phyloP scores from a whole-genome alignment of 1,284 basidiomycete genomes.

The Rhizoctonia solani region DNA sequence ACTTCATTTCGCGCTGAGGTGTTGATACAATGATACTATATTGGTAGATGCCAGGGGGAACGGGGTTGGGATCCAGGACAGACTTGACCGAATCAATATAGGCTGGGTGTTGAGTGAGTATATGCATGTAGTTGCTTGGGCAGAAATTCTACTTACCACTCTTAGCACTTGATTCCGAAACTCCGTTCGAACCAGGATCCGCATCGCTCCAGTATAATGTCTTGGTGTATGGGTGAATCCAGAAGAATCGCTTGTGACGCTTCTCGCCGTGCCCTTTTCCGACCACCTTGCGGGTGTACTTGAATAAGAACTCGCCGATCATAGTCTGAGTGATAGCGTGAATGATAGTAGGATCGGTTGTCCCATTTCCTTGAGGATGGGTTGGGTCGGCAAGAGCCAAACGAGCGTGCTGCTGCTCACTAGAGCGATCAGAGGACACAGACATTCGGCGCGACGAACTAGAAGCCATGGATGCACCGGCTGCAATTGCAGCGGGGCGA shows the following conservation, averaged over 20 bases:
- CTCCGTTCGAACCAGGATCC: constrained; percentile 86
- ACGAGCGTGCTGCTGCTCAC: constrained; percentile 51
- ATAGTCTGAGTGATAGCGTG: constrained; percentile 99
- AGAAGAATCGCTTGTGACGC: constrained; percentile 96
- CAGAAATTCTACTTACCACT: constrained; percentile 69
- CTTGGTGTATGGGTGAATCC: constrained; percentile 99
- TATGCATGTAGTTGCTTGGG: background rate
- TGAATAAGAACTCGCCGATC: constrained; percentile 99
- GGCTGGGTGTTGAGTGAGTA: constrained; percentile 55
- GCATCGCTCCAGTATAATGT: constrained; percentile 96
- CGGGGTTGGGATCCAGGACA: constrained; percentile 89
- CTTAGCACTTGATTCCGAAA: constrained; percentile 92
- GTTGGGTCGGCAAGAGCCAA: background rate
- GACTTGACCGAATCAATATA: constrained; percentile 91
- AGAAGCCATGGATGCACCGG: constrained; percentile 23
- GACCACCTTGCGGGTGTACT: constrained; percentile 92
- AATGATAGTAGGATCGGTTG: constrained; percentile 85
- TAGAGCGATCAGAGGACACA: constrained; percentile 59
- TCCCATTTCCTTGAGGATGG: constrained; percentile 43
- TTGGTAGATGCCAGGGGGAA: constrained; percentile 89
- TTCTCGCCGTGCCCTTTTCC: constrained; percentile 90
- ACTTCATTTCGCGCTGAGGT: constrained; percentile 94
- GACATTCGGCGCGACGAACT: constrained; percentile 70
- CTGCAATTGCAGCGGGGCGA: constrained; percentile 48
- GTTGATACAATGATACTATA: constrained; percentile 94